These are phyloP conservation scores for Yarrowia porcina DNA, from an alignment of 805 yeast genomes.

Conservation along the genomic window DNA sequence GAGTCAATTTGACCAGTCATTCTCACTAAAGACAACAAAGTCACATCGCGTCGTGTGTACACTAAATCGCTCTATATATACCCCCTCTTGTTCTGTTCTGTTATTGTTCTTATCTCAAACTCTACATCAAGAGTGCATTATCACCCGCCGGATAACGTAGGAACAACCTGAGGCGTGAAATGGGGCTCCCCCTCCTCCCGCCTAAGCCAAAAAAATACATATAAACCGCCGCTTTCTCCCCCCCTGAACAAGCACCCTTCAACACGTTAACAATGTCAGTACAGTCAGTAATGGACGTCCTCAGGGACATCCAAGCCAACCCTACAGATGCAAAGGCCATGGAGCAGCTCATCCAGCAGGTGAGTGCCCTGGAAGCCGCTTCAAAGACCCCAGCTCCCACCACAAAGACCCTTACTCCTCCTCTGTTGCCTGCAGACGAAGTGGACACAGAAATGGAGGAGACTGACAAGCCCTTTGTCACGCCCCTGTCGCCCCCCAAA, in stretches of 20 bases:
- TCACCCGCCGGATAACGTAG: slow-evolving; percentile 25
- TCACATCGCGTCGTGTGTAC: no score
- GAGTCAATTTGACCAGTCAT: no score
- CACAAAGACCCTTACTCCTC: slow-evolving; percentile 6
- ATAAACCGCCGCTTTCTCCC: not conserved
- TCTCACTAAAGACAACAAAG: no score
- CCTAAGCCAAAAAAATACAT: not conserved
- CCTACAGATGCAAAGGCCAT: slow-evolving; percentile 8
- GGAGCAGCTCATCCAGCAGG: slow-evolving; percentile 6
- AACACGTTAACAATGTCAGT: slow-evolving; percentile 4
- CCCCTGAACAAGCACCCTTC: not conserved
- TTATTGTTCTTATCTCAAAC: slow-evolving; percentile 7
- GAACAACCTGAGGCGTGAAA: not conserved
- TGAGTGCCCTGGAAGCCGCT: slow-evolving; percentile 12
- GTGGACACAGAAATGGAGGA: slow-evolving; percentile 11
- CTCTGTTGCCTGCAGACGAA: slow-evolving; percentile 11
- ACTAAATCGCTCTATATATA: no score
- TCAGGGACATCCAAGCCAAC: slow-evolving; percentile 20
- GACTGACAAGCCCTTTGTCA: slow-evolving; percentile 20
- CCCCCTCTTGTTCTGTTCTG: no score
- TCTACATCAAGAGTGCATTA: slow-evolving; percentile 1
- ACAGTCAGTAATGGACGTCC: slow-evolving; percentile 22
- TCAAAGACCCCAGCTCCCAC: not conserved
- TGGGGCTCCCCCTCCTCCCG: not conserved
- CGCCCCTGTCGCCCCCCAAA: slow-evolving; percentile 31